Evolutionary conservation across 352 stramenopile species (phyloP).

Genomic region (Pythium phragmitis): DNA sequence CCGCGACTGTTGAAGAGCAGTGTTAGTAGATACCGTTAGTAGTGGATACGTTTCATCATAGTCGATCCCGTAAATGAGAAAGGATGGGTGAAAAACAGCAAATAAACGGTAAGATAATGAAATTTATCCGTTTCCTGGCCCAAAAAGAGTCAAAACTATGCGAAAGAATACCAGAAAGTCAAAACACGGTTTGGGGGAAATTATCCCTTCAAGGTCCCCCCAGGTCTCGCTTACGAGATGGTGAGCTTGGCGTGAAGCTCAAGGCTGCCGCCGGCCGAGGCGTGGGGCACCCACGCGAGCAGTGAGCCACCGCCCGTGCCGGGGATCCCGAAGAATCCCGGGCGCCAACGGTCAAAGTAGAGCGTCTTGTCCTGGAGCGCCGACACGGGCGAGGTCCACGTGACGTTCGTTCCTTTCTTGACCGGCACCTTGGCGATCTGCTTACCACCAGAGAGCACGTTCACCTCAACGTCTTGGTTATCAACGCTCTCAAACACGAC

Average conservation of each 20-base stretch:
- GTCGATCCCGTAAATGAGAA: no score
- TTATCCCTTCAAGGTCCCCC: background rate
- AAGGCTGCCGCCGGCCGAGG: slow-evolving; percentile 39
- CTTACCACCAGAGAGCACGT: slow-evolving; percentile 50
- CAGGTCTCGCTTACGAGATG: slow-evolving; percentile 11
- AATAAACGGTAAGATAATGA: no score
- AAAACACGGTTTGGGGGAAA: background rate
- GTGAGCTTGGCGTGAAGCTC: slow-evolving; percentile 51
- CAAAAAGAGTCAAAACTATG: background rate
- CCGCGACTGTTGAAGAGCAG: background rate
- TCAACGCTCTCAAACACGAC: slow-evolving; percentile 50
- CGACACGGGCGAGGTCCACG: slow-evolving; percentile 39
- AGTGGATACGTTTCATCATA: no score
- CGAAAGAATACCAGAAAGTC: background rate
- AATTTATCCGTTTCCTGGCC: no score
- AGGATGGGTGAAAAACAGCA: no score
- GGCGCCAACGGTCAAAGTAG: slow-evolving; percentile 77
- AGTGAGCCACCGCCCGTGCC: slow-evolving; percentile 61
- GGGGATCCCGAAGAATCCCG: slow-evolving; percentile 51
- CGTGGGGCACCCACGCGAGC: slow-evolving; percentile 53
- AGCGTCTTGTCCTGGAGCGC: slow-evolving; percentile 57
- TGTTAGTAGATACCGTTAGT: no score
- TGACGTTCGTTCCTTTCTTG: slow-evolving; percentile 33
- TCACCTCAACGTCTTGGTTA: slow-evolving; percentile 49
- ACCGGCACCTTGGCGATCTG: slow-evolving; percentile 44